phyloP scores from a whole-genome alignment of 2,329 filamentous ascomycete species.

The Colletotrichum sojae region DNA sequence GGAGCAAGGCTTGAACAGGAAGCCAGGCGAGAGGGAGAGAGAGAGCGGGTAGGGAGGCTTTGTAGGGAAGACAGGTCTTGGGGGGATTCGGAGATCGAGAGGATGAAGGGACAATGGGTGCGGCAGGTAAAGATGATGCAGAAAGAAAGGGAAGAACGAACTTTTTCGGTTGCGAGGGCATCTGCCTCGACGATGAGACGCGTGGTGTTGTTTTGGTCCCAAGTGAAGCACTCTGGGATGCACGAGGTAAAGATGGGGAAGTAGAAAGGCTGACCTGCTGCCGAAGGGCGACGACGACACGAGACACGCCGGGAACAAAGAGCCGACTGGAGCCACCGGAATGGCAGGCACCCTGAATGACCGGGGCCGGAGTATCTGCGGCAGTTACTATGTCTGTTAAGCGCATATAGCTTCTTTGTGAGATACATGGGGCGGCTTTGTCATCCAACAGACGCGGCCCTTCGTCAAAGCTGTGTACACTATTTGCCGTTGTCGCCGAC shows the following conservation, averaged over 20 bases:
- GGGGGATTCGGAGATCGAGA: conserved; percentile 23
- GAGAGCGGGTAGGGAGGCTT: conserved; percentile 13
- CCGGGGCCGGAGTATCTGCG: conserved; percentile 3
- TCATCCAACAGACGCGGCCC: too few relatives aligned
- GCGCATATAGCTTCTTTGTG: conserved; percentile 14
- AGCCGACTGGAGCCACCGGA: conserved; percentile 23
- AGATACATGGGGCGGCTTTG: not conserved
- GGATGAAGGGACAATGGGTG: conserved; percentile 37
- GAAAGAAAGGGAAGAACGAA: conserved; percentile 42
- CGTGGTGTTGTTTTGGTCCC: conserved; percentile 33
- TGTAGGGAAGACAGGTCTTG: conserved; percentile 25
- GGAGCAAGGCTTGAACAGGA: conserved; percentile 29
- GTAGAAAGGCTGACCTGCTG: conserved; percentile 20
- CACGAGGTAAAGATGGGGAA: conserved; percentile 31
- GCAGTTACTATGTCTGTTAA: conserved; percentile 1
- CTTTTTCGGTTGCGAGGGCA: conserved; percentile 40
- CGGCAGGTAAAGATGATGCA: conserved; percentile 36
- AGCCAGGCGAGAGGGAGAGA: conserved; percentile 30
- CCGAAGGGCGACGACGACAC: conserved; percentile 35
- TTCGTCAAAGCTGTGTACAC: too few relatives aligned
- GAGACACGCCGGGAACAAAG: conserved; percentile 30
- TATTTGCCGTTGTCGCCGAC: too few relatives aligned
- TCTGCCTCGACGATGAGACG: conserved; percentile 39
- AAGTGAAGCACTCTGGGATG: conserved; percentile 33
- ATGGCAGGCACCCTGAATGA: conserved; percentile 8